Base-by-base conservation (phyloP, 306 rosid species). In the Rubus idaeus region DNA sequence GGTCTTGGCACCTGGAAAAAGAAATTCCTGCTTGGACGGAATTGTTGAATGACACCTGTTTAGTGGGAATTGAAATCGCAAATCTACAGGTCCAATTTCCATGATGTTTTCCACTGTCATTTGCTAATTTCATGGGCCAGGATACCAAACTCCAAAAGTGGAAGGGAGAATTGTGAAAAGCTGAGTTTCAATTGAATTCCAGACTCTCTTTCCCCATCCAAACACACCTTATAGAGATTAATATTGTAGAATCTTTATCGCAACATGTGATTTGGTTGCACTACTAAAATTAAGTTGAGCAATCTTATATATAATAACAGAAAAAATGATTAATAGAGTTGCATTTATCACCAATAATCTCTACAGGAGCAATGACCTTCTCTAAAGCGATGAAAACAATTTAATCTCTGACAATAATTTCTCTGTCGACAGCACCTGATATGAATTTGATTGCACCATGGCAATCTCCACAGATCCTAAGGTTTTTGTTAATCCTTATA, bases 341-440 rank as follows among this genome's bases (percentile, higher is more conserved):
- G 21, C 42, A 68, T 47, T 20, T 37, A 35, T 84, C 87, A 91
- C 97, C 94, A 89, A 80, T 88, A 91, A 73, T 91, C 91, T 75
- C 83, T 78, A 83, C 92, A 91, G 39, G 92, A 87, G 75, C 94
- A 91, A 50, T 10, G 58, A 53, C 92, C 96, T 26, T 81, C 84
- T 84, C 81, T 81, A 81, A 91, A 89, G 74, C 76, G 79, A 69
- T 91, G 96, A 77, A 87, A 91, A 71, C 94, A 90, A 69, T 81
- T 87, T 87, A 89, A 73, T 91, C 95, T 76, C 93, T 86, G 56
- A 89, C 91, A 56, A 89, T 76, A 75, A 91, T 89, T 79, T 89
- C 90, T 80, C 93, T 84, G 55, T 86, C 85, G 47, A 88, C 86
- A 75, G 89, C 89, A 61, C 85, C 83, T 37, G 94, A 93, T 23